Evolutionary conservation across 2,329 filamentous ascomycete species (phyloP), one percentile per base, ranked within the genome.

Genomic region (Dothistroma septosporum): DNA sequence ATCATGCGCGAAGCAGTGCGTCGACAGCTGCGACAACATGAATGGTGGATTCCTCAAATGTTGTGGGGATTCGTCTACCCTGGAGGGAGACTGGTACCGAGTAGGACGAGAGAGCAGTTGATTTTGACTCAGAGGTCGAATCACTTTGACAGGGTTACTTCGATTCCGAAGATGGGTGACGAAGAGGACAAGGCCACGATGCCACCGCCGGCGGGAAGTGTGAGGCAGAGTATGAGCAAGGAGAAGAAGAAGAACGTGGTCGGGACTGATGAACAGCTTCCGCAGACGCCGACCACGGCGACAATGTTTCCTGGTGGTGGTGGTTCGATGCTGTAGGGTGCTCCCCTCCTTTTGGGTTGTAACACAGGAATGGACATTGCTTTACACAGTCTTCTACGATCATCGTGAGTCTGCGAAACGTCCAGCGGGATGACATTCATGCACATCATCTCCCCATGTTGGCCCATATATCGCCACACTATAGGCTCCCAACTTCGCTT

Each of bases 41-140:
- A 76, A 12, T 78, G 83, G 66, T 77, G 86, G 52, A 67, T 80
- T 14, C 76, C 81, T 60, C 86, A 89, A 80, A 78, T 86, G 66
- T 63, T 83, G 16, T 90, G 83, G 78, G 88, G 89, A 0, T 70
- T 70, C 37, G 31, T 59, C 3, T 44, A n/a, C 11, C 54, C 33
- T 6, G n/a, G 31, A 21, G 31, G 31, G 2, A 32, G 50, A 28
- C 11, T 31, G n/a, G 21, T 53, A 16, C 28, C 28, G 33, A 48
- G 14, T 5, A 24, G 33, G 24, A 33, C 35, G 37, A 59, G 50
- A n/a, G 53, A 55, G n/a, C 28, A 24, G 24, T 64, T 61, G 61
- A 53, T 35, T n/a, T 16, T 14, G 50, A 53, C 33, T 21, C 50
- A 53, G 50, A 53, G 31, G 31, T 53, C 50, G 50, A 31, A n/a